Evolutionary conservation across 768 basidiomycete genomes (phyloP), one percentile per base, ranked within the genome.

Genomic region (Coprinopsis cinerea): DNA sequence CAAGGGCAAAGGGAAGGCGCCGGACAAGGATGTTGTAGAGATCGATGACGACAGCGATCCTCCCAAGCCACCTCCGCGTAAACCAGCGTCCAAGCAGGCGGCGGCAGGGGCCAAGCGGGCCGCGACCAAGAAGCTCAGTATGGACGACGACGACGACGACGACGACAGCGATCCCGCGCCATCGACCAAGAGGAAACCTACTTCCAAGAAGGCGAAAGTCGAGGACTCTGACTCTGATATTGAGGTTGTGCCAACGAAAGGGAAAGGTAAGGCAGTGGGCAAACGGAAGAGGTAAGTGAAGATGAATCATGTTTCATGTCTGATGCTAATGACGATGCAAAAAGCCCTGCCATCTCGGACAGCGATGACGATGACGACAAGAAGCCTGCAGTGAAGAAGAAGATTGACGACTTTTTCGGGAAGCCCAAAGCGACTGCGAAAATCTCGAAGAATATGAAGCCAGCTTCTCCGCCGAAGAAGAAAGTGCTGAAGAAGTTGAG

Each of bases 241-340:
- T 32, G 66, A 66, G 45, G 56, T 66, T 14, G 53, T 61, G 10
- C 53, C 57, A 37, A 54, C 14, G 55, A 54, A 58, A 42, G 66
- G 56, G 22, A 64, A 66, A 49, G 60, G 47, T 26, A 53, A 59
- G 44, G 53, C 43, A 13, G 36, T 59, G 14, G 61, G 67, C 37
- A 90, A 90, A 65, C 80, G 86, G 36, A 91, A 89, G 65, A 85
- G 78, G 88, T 84, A 51, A 37, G 57, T 41, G 18, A 42, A 30
- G 4, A 35, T 37, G 18, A 68, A 67, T 39, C 70, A 71, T 47
- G 75, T 76, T 18, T 61, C 67, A 64, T 64, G 17, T 15, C 7
- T 32, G 50, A 28, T 40, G 36, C 24, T 15, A 18, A 28, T 22
- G 17, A 39, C 41, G 15, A 15, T 18, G 18, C 24, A 36, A 25